Evolutionary conservation across 495 filamentous ascomycete species (phyloP), one percentile per base, ranked within the genome.

Genomic region (Bryoglossum gracile): DNA sequence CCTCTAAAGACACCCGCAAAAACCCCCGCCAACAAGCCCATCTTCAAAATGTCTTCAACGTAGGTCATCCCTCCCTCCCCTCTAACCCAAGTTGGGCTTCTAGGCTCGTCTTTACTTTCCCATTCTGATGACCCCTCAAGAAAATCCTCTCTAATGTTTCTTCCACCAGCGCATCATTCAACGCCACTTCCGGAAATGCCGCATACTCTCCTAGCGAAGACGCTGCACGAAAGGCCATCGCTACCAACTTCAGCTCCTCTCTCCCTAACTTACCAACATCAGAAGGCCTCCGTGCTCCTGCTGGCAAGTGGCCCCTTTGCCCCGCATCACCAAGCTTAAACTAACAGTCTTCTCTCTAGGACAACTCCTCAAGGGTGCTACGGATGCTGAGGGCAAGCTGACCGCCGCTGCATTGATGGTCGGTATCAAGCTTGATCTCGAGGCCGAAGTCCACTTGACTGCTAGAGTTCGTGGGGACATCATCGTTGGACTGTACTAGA

Each of bases 351-450:
- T n/a, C n/a, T n/a, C n/a, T n/a, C n/a, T 23, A 65, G 66, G 65
- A 14, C 44, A 50, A 33, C 58, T 72, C 13, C 54, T 72, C 14
- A 65, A 61, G 53, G 68, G 68, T 13, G 62, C 68, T 0, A 61
- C 59, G 36, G 67, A 72, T 42, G 66, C 70, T 8, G 42, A 70
- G 25, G 68, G 68, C 28, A 64, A 69, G 47, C 61, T 68, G 44
- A 70, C 68, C 51, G 47, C 63, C 26, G 66, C 68, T 2, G 67
- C 65, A 17, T 60, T 72, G 18, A 57, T 68, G 21, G 61, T 72
- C 42, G 68, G 68, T 32, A 72, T 72, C 54, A 72, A 72, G 62
- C 64, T 72, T 26, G 68, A 72, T 54, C 43, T 72, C 21, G 68
- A 72, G 42, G 68, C 68, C 3, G 68, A 72, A 47, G 65, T 72